Evolutionary conservation across 805 yeast species (phyloP).

Genomic region (Teunomyces stri): DNA sequence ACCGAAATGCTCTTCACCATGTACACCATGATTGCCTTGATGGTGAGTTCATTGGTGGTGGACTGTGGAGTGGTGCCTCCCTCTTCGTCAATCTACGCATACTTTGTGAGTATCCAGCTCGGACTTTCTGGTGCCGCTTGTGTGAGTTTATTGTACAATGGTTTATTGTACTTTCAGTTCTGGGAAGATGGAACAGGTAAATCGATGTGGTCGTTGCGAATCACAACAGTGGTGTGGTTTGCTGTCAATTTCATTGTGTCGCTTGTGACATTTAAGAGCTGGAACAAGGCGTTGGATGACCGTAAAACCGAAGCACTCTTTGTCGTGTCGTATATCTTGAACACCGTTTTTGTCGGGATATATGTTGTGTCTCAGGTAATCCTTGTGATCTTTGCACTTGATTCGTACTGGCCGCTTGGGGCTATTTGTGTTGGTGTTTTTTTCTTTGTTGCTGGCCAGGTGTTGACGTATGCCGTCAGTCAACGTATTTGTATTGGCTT

Average conservation of each 20-base stretch:
- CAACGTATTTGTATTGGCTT: conserved; percentile 62
- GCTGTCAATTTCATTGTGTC: conserved; percentile 64
- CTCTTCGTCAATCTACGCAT: conserved; percentile 68
- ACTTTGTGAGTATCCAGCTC: conserved; percentile 78
- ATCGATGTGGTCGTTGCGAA: conserved; percentile 58
- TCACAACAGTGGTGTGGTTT: conserved; percentile 56
- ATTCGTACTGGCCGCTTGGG: conserved; percentile 86
- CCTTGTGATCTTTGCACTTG: conserved; percentile 64
- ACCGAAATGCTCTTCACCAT: conserved; percentile 77
- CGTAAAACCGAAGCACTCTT: conserved; percentile 66
- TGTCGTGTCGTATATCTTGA: conserved; percentile 65
- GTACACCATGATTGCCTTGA: conserved; percentile 55
- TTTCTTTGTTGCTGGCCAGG: conserved; percentile 80
- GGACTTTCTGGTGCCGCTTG: conserved; percentile 74
- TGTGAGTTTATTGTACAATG: conserved; percentile 65
- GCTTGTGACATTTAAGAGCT: conserved; percentile 64
- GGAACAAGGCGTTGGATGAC: conserved; percentile 52
- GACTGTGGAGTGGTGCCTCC: conserved; percentile 95
- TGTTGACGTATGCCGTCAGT: conserved; percentile 70
- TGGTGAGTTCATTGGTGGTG: conserved; percentile 68
- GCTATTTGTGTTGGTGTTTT: conserved; percentile 68
- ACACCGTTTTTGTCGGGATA: conserved; percentile 59
- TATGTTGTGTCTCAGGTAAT: conserved; percentile 69
- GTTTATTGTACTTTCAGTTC: conserved; percentile 78
- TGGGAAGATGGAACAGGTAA: conserved; percentile 90